phyloP scores from a whole-genome alignment of 768 basidiomycete genomes.

The Rhodotorula taiwanensis region DNA sequence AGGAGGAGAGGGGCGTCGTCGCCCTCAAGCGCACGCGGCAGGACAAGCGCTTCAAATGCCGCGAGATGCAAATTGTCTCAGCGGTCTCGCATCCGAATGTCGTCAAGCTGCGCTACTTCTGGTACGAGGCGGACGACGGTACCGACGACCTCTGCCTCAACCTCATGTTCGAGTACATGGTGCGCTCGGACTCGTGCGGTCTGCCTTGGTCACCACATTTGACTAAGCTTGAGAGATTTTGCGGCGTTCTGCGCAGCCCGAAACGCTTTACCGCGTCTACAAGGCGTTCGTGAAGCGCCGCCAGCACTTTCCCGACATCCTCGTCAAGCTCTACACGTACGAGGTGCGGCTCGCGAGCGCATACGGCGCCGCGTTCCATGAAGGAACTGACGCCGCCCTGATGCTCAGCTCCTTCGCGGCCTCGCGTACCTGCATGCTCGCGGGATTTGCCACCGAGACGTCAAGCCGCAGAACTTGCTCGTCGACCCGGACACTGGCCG shows the following conservation, averaged over 20 bases:
- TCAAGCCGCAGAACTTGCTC: slow-evolving; percentile 98
- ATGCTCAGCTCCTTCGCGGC: accelerated
- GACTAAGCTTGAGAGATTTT: too few species aligned
- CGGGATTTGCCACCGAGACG: slow-evolving; percentile 89
- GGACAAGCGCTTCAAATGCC: slow-evolving; percentile 99
- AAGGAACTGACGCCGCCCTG: slow-evolving; percentile 51
- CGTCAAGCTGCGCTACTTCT: slow-evolving; percentile 89
- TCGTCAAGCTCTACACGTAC: slow-evolving; percentile 99
- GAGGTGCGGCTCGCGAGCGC: slow-evolving; percentile 84
- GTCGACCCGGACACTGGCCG: slow-evolving; percentile 93
- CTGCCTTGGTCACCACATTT: background rate
- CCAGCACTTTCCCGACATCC: slow-evolving; percentile 96
- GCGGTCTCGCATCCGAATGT: slow-evolving; percentile 63
- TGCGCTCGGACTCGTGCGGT: background rate
- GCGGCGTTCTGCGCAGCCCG: slow-evolving; percentile 50
- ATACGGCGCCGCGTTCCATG: slow-evolving; percentile 87
- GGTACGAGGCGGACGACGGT: slow-evolving; percentile 61
- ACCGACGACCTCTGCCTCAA: slow-evolving; percentile 93
- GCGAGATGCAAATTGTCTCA: slow-evolving; percentile 98
- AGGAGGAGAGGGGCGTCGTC: slow-evolving; percentile 64
- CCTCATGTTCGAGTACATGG: slow-evolving; percentile 76
- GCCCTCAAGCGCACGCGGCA: slow-evolving; percentile 99
- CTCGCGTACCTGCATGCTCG: slow-evolving; percentile 97
- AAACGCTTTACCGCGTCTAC: slow-evolving; percentile 96
- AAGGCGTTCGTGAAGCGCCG: slow-evolving; percentile 97